Conservation (phyloP, 805 yeast genomes). For the Jamesozyma jinghongensis region DNA sequence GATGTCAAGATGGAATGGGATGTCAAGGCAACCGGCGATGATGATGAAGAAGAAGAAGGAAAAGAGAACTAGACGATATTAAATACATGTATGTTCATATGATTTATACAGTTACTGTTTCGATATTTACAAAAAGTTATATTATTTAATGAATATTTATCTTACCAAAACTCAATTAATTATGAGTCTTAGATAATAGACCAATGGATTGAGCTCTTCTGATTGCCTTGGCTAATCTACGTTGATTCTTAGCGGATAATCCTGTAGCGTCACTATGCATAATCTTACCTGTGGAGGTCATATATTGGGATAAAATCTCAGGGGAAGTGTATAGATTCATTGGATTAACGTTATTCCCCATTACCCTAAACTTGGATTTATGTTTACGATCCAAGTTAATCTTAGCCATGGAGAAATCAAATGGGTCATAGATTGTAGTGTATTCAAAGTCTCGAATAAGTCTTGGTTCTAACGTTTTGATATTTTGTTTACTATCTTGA, state of each 20-base stretch:
- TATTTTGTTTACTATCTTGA: conserved; percentile 1
- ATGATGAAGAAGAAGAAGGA: conserved; percentile 13
- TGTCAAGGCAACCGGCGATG: conserved; percentile 36
- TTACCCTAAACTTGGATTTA: conserved; percentile 10
- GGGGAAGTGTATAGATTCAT: conserved; percentile 66
- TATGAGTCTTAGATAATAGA: conserved; percentile 65
- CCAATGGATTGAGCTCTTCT: conserved; percentile 78
- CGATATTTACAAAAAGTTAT: conserved; percentile 1
- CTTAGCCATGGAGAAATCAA: conserved; percentile 62
- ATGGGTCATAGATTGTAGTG: conserved; percentile 63
- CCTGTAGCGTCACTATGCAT: conserved; percentile 66
- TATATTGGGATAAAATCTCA: conserved; percentile 51
- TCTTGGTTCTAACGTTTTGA: conserved; percentile 12
- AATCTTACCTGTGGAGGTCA: conserved; percentile 68
- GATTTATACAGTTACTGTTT: background rate
- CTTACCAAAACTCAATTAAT: conserved; percentile 7
- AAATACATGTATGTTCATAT: background rate
- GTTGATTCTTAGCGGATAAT: conserved; percentile 56
- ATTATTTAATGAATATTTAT: background rate
- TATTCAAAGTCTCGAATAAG: conserved; percentile 34
- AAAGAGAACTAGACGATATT: background rate
- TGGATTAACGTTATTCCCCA: conserved; percentile 42
- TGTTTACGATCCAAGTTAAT: conserved; percentile 40
- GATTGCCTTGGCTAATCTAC: conserved; percentile 62
- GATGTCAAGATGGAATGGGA: conserved; percentile 79